A percentile compares a stretch with the other conserved stretches of the same genome.
Evolutionary conservation across 768 basidiomycete genomes (phyloP).

Genomic region (Imleria badia): DNA sequence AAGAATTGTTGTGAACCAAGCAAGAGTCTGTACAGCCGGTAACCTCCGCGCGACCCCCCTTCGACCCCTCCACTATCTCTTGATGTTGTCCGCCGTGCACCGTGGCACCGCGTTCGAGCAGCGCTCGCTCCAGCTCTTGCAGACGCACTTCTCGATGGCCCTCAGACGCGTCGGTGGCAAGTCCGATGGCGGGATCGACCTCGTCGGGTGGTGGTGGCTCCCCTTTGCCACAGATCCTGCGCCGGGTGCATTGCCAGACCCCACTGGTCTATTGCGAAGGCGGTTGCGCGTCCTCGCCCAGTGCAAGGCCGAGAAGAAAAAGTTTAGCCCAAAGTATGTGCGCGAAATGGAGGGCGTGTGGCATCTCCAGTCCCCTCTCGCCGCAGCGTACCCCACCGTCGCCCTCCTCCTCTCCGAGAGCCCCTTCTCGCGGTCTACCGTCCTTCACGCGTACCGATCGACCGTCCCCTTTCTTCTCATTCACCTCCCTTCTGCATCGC

Average conservation of each 20-base stretch:
- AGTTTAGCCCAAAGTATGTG: conserved; percentile 73
- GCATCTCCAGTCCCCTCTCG: conserved; percentile 30
- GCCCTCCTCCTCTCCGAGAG: conserved; percentile 82
- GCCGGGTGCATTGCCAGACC: conserved; percentile 13
- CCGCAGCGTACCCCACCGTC: conserved; percentile 34
- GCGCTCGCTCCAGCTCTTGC: conserved; percentile 60
- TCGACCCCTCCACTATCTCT: conserved; percentile 10
- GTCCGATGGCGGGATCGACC: conserved; percentile 87
- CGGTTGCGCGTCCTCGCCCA: conserved; percentile 80
- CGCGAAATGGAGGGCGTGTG: conserved; percentile 92
- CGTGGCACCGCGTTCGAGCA: conserved; percentile 77
- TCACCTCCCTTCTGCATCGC: conserved; percentile 53
- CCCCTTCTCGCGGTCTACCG: conserved; percentile 68
- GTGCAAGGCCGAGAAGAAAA: conserved; percentile 90
- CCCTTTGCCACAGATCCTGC: conserved; percentile 35
- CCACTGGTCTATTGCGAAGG: conserved; percentile 33
- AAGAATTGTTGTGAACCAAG: too few species aligned
- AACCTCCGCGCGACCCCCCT: conserved; percentile 20
- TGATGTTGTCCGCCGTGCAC: conserved; percentile 50
- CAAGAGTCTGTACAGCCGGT: too few species aligned
- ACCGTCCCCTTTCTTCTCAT: conserved; percentile 77
- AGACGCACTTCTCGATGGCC: conserved; percentile 73
- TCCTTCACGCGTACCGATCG: conserved; percentile 71
- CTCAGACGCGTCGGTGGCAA: conserved; percentile 79
- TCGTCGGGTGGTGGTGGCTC: conserved; percentile 93